Percentiles rank a stretch among this genome's conserved stretches.
These are phyloP conservation scores for Neckera pumila DNA, from an alignment of 225 moss, liverwort and hornwort species.

Conservation along the genomic window DNA sequence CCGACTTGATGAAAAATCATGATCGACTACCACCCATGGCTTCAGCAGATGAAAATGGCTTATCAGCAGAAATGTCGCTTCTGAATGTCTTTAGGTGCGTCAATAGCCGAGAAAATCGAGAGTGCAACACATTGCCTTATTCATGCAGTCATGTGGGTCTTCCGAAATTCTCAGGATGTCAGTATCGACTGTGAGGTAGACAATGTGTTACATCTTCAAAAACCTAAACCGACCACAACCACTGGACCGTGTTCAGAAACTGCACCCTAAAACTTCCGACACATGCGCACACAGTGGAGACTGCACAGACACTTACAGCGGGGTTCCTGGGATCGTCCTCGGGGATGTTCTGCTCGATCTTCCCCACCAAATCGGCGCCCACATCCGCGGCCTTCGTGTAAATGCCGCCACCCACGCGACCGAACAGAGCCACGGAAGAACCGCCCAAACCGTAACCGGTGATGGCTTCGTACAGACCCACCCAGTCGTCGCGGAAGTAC, in stretches of 20 bases:
- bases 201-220: neutral
- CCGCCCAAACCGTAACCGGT: constrained; percentile 55
- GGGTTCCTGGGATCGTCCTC: constrained; percentile 68
- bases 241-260: neutral
- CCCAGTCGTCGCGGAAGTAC: constrained; percentile 68
- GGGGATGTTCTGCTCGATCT: constrained; percentile 61
- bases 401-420: constrained; percentile 55
- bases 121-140: neutral
- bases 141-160: neutral
- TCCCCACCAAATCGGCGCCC: constrained; percentile 54
- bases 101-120: neutral
- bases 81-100: neutral
- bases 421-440: constrained; percentile 39
- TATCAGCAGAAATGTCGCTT: neutral
- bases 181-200: neutral
- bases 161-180: no score
- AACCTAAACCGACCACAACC: fast-evolving
- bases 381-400: constrained; percentile 71
- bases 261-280: neutral
- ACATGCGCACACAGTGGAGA: neutral
- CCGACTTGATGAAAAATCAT: no score
- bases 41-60: neutral
- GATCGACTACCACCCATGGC: neutral
- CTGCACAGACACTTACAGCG: neutral
- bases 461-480: constrained; percentile 68